Percentiles rank a stretch among this genome's conserved stretches.
Evolutionary conservation across 75 land plant genomes (phyloP).

Genomic region (Sequoia sempervirens): DNA sequence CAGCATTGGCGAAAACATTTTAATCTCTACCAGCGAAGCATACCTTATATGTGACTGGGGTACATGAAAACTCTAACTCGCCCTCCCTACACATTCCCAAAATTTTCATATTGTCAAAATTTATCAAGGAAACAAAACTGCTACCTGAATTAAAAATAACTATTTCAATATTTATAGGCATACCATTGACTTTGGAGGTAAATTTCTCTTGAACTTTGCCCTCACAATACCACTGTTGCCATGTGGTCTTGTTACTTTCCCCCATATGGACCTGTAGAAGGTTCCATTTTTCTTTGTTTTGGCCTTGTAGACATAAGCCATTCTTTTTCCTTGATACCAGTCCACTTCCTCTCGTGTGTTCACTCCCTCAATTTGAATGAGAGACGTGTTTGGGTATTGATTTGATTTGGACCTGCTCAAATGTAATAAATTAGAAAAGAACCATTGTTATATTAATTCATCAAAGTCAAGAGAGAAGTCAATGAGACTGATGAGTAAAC

Average conservation of each 20-base stretch:
- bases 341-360: slow-evolving; percentile 68
- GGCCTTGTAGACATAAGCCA: slow-evolving; percentile 70
- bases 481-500: not conserved
- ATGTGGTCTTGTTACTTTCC: slow-evolving; percentile 83
- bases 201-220: slow-evolving; percentile 77
- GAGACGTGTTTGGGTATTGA: slow-evolving; percentile 58
- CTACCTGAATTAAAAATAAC: not conserved
- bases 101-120: not conserved
- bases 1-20: not conserved
- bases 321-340: slow-evolving; percentile 62
- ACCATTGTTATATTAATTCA: not conserved
- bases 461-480: not conserved
- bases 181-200: slow-evolving; percentile 84
- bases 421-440: not conserved
- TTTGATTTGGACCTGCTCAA: slow-evolving; percentile 42
- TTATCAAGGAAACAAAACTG: not conserved
- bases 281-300: slow-evolving; percentile 68
- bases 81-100: slow-evolving; percentile 41
- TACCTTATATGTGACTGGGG: slow-evolving; percentile 82
- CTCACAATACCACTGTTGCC: slow-evolving; percentile 93
- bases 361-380: slow-evolving; percentile 70
- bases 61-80: slow-evolving; percentile 90
- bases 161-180: not conserved
- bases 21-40: not conserved
- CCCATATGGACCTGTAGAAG: slow-evolving; percentile 84